Evolutionary conservation across 768 basidiomycete genomes (phyloP), one percentile per base, ranked within the genome.

Genomic region (Leccinum aurantiacum): DNA sequence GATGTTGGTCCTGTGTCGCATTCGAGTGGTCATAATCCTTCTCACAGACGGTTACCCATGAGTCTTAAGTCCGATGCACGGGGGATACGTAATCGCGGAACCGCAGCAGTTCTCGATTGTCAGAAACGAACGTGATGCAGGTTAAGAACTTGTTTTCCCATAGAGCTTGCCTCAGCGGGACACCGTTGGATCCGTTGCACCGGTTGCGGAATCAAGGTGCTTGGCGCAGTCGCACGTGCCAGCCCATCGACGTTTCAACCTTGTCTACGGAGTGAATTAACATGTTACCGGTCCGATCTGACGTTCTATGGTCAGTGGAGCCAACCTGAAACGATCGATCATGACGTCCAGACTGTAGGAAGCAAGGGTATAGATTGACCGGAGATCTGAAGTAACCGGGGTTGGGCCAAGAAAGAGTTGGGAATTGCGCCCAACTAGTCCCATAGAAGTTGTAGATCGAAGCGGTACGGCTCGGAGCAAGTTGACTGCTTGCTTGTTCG

Each of bases 271-370:
- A 46, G 19, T 24, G 10, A 22, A 47, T n/a, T 8, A 9, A 24
- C 1, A 14, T 7, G 29, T 19, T 9, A 29, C 13, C 11, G 24
- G 27, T 14, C 51, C n/a, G 31, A 31, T 11, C 31, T 31, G 50
- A 27, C 22, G 5, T 14, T n/a, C n/a, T 31, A 19, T 17, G 27
- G 15, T 29, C 49, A 15, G 17, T 6, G 50, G 10, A 35, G 4
- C 14, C n/a, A 37, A 25, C 11, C 9, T 60, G 59, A 60, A 60
- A 60, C 59, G 51, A 52, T 52, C 44, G 29, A 17, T 41, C 48
- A 25, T 60, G 3, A 22, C 22, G 22, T 19, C 57, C 25, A 59
- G 44, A 27, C 17, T 33, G 17, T 2, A 17, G 25, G 22, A 13
- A 5, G 10, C 24, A 25, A 2, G 22, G n/a, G n/a, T 7, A 27